Evolutionary conservation across 176 grass and related monocot genomes (phyloP).

Genomic region (Chrysopogon serrulatus): DNA sequence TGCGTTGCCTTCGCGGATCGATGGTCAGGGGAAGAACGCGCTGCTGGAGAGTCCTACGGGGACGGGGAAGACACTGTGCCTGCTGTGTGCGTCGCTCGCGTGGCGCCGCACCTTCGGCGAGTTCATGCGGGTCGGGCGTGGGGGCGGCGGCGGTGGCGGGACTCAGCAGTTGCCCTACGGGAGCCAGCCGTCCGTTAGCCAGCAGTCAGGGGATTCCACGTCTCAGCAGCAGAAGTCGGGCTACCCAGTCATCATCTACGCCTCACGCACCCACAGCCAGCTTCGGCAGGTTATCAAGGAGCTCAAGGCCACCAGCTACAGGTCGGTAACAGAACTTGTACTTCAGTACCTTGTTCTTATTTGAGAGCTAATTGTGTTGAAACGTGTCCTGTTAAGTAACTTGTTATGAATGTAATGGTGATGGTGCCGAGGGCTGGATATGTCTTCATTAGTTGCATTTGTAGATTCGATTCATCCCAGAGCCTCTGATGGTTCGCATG

Average conservation of each 20-base stretch:
- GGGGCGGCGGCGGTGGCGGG: conserved; percentile 32
- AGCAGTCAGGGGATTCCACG: conserved; percentile 29
- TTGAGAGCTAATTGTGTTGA: not conserved
- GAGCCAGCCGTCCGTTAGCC: conserved; percentile 51
- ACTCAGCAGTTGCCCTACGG: conserved; percentile 47
- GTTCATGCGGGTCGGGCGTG: conserved; percentile 47
- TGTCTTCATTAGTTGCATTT: not conserved
- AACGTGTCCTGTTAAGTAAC: not conserved
- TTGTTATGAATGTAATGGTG: not conserved
- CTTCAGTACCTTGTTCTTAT: not conserved
- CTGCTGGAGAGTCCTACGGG: conserved; percentile 91
- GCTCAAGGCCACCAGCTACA: conserved; percentile 86
- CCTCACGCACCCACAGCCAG: conserved; percentile 94
- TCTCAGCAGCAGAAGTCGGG: conserved; percentile 28
- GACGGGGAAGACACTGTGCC: conserved; percentile 92
- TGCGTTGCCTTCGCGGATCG: not conserved
- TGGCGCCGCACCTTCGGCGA: conserved; percentile 80
- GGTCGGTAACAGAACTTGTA: conserved; percentile 35
- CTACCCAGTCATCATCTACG: conserved; percentile 89
- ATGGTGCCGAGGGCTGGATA: not conserved
- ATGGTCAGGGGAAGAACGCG: conserved; percentile 70
- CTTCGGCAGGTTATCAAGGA: conserved; percentile 94
- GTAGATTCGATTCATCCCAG: not conserved
- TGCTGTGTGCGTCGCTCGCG: conserved; percentile 78
- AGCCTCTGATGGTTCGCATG: not conserved